Conservation (phyloP, 2,329 filamentous ascomycete species). For the Fusarium annulatum region DNA sequence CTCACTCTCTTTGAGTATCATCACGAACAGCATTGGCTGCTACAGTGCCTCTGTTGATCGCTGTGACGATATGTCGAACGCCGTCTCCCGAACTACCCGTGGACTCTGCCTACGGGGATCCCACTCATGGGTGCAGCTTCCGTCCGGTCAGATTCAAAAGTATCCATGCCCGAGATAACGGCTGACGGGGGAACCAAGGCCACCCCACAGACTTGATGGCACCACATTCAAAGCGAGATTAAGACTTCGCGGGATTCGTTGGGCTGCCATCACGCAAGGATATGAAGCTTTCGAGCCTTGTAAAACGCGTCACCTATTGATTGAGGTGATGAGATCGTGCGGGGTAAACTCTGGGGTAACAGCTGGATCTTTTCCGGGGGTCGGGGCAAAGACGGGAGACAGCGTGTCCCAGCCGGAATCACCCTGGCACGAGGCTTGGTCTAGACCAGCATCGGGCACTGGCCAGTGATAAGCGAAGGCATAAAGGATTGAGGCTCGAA, state of each 20-base stretch:
- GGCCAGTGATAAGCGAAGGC: background rate
- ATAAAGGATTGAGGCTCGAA: background rate
- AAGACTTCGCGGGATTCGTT: background rate
- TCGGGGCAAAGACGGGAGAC: background rate
- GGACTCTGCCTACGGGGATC: background rate
- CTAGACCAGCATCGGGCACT: background rate
- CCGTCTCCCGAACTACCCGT: background rate
- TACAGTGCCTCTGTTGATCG: accelerated
- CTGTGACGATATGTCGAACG: accelerated
- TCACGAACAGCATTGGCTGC: background rate
- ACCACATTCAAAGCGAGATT: background rate
- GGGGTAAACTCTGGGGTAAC: background rate
- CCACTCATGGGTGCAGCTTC: accelerated
- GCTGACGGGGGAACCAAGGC: accelerated
- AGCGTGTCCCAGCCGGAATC: background rate
- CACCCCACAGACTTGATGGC: background rate
- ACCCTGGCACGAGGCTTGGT: background rate
- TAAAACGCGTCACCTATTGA: background rate
- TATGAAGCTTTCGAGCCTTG: background rate
- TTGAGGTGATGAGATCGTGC: background rate
- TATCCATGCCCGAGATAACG: background rate
- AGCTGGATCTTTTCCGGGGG: background rate
- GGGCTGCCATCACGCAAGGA: accelerated
- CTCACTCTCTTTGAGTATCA: accelerated
- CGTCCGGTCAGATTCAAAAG: accelerated